Evolutionary conservation across 306 rosid species (phyloP), one percentile per base, ranked within the genome.

Genomic region (Cicer arietinum): DNA sequence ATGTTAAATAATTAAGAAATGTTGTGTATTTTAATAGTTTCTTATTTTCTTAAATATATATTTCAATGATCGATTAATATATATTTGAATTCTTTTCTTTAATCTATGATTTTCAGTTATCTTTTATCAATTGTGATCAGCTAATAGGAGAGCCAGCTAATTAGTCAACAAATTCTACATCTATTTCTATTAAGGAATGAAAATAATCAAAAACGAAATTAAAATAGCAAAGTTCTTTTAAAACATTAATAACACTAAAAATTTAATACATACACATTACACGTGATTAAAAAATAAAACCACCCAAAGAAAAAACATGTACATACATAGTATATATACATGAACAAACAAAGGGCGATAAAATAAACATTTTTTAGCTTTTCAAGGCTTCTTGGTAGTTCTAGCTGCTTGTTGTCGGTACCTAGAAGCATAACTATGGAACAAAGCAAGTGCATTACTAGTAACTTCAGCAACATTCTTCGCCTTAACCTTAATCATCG

Each of bases 391-490:
- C 40, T 74, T 67, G 48, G 63, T 46, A 7, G 50, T 18, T 2
- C 58, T 39, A 11, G 80, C 48, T 1, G 71, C 79, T 22, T 64
- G 78, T 74, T 40, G 18, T 0, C 1, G 17, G 20, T 85, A 88
- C 73, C 51, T 69, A 5, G 73, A 9, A 35, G 91, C 89, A 73
- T 83, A 90, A 4, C 73, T 82, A 25, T 82, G 90, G 79, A 90
- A 86, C 85, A 90, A 78, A 40, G 85, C 76, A 6, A 90, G 59
- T 5, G 96, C 91, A 56, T 85, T 88, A 50, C 90, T 85, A 7
- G 91, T 80, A 12, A 79, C 82, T 63, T 90, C 63, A 0, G 86
- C 96, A 35, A 90, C 93, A 82, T 90, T 88, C 68, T 25, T 40
- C 0, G 88, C 85, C 82, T 80, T 88, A 47, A 75, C 90, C 60